Evolutionary conservation across 2,329 filamentous ascomycete genomes (phyloP).

Genomic region (Chrysoporthe deuterocubensis): DNA sequence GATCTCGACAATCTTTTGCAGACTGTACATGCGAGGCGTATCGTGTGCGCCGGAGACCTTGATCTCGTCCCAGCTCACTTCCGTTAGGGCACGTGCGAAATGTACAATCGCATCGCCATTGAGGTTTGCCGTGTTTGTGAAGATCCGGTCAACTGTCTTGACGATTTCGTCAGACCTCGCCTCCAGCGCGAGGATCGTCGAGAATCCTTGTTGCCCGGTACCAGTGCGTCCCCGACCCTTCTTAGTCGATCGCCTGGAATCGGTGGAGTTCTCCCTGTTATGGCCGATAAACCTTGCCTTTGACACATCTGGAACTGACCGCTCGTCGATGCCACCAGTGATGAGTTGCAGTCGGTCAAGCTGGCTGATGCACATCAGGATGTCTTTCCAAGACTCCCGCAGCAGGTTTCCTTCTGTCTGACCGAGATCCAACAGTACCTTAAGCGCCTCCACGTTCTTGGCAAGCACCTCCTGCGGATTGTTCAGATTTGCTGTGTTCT

Average conservation of each 20-base stretch:
- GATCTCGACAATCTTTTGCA: conserved; percentile 98
- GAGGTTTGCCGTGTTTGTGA: conserved; percentile 92
- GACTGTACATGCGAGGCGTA: conserved; percentile 91
- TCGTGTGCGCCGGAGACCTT: conserved; percentile 96
- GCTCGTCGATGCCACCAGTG: conserved; percentile 92
- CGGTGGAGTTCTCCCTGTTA: conserved; percentile 55
- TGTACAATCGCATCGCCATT: conserved; percentile 94
- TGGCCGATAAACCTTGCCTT: conserved; percentile 74
- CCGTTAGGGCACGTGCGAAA: conserved; percentile 88
- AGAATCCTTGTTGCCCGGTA: conserved; percentile 67
- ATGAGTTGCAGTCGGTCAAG: conserved; percentile 94
- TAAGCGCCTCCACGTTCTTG: conserved; percentile 95
- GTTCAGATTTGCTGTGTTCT: conserved; percentile 93
- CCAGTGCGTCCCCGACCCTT: conserved; percentile 56
- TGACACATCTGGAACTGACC: conserved; percentile 87
- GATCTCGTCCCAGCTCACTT: conserved; percentile 99
- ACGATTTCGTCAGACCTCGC: conserved; percentile 92
- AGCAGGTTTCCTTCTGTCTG: conserved; percentile 90
- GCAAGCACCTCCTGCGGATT: conserved; percentile 94
- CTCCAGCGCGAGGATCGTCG: conserved; percentile 84
- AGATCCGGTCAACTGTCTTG: conserved; percentile 91
- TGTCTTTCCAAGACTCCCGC: conserved; percentile 91
- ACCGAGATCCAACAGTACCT: conserved; percentile 87
- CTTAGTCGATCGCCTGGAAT: conserved; percentile 66
- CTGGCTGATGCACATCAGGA: conserved; percentile 93